Base-by-base conservation (phyloP, 179 eudicot genomes). In the Corrigiola litoralis region DNA sequence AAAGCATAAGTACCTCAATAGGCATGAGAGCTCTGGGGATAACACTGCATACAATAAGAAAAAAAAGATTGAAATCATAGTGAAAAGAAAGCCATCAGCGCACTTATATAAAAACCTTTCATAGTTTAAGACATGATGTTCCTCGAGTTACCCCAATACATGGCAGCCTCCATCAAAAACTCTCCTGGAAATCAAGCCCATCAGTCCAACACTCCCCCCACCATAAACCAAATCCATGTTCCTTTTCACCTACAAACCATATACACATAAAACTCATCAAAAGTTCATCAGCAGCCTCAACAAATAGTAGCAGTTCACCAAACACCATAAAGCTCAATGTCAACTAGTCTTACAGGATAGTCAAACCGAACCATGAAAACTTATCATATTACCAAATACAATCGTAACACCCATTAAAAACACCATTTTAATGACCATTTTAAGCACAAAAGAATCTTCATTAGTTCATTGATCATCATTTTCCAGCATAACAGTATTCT, bases 201-300 rank as follows among this genome's bases (percentile, higher is more conserved):
- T 90, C 63, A 94, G 75, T 69, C 99, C 97, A 72, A 90, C 82
- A 75, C 99, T 90, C 72, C 99, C 97, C 32, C 99, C 99, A 52
- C 98, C 98, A 76, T 92, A 92, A 6, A 92, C 94, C 82, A 92
- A 83, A 73, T 86, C 86, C 68, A 90, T 86, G 79, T 87, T 90
- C 79, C 97, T 84, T 47, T 79, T 67, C 40, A 94, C 97, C 99
- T 94, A 61, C 62, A 79, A 58, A 23, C 9, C 63, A 52, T 20
- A n/a, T n/a, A 63, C 28, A 16, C 72, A 67, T 37, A 29, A 17
- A 41, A 16, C 40, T 47, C 18, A 14, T 4, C 29, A 63, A 41
- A 32, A 7, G 40, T 23, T 42, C 5, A 12, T 58, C 20, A 36
- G 44, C 17, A 42, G 28, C 44, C 45, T 38, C 25, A 59, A 59